phyloP scores from a whole-genome alignment of 163 green algal genomes.

The Prototheca stagnorum region DNA sequence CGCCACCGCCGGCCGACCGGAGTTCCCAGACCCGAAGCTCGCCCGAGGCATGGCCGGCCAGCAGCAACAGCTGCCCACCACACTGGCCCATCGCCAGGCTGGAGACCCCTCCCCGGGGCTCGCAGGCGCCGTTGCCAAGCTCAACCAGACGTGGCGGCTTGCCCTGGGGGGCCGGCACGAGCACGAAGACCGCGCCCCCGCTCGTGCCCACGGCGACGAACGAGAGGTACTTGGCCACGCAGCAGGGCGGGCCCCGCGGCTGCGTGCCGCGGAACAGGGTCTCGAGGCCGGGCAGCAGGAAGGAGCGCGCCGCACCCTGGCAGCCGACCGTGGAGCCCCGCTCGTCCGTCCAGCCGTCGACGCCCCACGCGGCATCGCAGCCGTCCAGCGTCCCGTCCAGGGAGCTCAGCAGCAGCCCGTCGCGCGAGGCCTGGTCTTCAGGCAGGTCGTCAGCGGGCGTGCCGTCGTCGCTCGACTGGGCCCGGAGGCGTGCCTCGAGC shows the following conservation, averaged over 20 bases:
- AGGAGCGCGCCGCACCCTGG: conserved; percentile 3
- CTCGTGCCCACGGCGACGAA: conserved; percentile 16
- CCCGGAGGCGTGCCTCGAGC: too few species aligned
- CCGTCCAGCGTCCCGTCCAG: too few species aligned
- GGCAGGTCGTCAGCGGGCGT: too few species aligned
- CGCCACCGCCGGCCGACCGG: conserved; percentile 19
- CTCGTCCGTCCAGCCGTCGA: neutral
- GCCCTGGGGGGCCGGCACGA: conserved; percentile 8
- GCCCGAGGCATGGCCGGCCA: conserved; percentile 38
- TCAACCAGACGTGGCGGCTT: neutral
- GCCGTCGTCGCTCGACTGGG: too few species aligned
- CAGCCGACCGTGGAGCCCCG: conserved; percentile 2
- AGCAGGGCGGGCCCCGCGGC: neutral
- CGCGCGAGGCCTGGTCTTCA: too few species aligned
- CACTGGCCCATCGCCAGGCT: conserved; percentile 6
- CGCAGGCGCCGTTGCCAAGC: neutral
- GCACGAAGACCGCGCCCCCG: conserved; percentile 3
- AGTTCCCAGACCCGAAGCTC: conserved; percentile 38
- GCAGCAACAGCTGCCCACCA: conserved; percentile 14
- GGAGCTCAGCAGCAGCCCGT: too few species aligned
- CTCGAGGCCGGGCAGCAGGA: conserved; percentile 14
- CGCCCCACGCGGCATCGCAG: neutral
- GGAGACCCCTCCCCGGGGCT: conserved; percentile 12
- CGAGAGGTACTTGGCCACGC: conserved; percentile 8
- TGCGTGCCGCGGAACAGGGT: neutral